Base-by-base conservation (phyloP, 2,329 filamentous ascomycete species). In the Colletotrichum lindemuthianum region DNA sequence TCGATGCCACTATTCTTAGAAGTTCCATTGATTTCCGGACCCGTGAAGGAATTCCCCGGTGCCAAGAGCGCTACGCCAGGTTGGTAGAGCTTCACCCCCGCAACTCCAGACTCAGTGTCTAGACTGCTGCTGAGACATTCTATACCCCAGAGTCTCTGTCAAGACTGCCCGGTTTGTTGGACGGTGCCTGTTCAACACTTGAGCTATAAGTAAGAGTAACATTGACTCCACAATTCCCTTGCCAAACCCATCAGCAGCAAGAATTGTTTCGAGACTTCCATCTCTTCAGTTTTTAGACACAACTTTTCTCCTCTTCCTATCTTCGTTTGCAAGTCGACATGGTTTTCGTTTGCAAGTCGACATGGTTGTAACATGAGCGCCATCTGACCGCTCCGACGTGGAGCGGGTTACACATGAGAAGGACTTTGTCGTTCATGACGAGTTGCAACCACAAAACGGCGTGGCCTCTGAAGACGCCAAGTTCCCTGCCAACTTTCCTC, bases 401-500 rank as follows among this genome's bases (percentile, higher is more conserved):
- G 73, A 75, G 66, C 67, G 67, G 2, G 53, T 57, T 33, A 52
- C 68, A 9, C 67, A 68, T 8, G 72, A 73, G 41, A 75, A 75
- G 48, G 54, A 67, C 15, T 65, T 60, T 1, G 63, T 66, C 8
- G 55, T 64, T n/a, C 74, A 74, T 36, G 45, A 55, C 8, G 73
- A 75, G 53, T 63, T 68, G 12, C 55, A 67, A 9, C 52, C 44
- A 15, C 40, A 59, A 6, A 67, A 64, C 24, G 49, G 54, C 15
- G 64, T 71, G 50, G 61, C 66, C 13, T 50, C 65, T 0, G 75
- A 76, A 10, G 76, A 77, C 65, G 60, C 67, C 6, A 71, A 73
- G 12, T 77, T 77, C 16, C 70, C 76, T 1, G 63, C 68, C 11
- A 71, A 68, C 39, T 77, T 75, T 53, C 67, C 73, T 0, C 69